Evolutionary conservation across 441 rosid species (phyloP), one percentile per base, ranked within the genome.

Genomic region (Pelargonium citronellum): DNA sequence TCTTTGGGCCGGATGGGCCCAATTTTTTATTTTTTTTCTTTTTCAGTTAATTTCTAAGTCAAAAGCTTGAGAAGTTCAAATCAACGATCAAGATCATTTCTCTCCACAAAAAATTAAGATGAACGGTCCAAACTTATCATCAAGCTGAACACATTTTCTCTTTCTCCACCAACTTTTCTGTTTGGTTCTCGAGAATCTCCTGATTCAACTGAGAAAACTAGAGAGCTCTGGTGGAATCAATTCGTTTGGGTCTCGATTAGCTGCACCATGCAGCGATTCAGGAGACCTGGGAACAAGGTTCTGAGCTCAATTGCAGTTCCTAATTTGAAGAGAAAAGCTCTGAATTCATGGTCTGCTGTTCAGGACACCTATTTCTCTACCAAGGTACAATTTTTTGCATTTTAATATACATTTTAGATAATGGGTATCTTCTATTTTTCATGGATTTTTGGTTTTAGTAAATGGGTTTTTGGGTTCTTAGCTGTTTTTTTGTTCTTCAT

Each of bases 291-390:
- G 69, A 64, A 77, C 67, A 82, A 83, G 24, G 71, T 87, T 67
- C 51, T 86, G 46, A 82, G 88, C 71, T 81, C 75, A 1, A 41
- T 81, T 17, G 67, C 78, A 2, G 76, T 75, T 67, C 91, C 91
- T 43, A 81, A 73, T 0, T 77, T 89, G 71, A 94, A 83, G 90
- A 83, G 73, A 78, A 87, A 86, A 75, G 85, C 89, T 76, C 79
- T 76, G 51, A 86, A 86, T 74, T 87, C 97, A 73, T 79, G 86
- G 89, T 84, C 75, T 69, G 90, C 97, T 62, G 74, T 89, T 65
- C 93, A 89, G 53, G 96, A 89, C 71, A 83, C 96, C 0, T 91
- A 69, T 79, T 81, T 84, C 76, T 88, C 96, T 67, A 87, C 95
- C 74, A 91, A 87, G 90, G 98, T 85, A 61, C 20, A 13, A 6